Base-by-base conservation (phyloP, 2,329 filamentous ascomycete genomes). In the Camillea tinctor region DNA sequence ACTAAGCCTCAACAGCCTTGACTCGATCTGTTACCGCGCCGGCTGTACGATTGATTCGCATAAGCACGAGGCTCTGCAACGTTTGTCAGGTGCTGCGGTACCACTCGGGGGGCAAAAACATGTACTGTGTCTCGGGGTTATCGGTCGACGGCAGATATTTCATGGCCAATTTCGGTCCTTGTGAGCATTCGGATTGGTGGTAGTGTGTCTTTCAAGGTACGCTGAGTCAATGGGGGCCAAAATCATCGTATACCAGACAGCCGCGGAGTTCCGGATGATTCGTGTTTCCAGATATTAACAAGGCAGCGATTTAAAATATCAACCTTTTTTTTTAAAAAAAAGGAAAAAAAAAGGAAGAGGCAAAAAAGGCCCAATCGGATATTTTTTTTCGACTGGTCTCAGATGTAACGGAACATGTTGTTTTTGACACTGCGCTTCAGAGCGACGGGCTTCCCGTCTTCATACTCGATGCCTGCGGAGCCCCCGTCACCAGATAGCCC, bases 371-470 rank as follows among this genome's bases (percentile, higher is more conserved):
- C 48, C 48, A 50, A 9, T 40, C 9, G 36, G 36, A 26, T 26
- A 8, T 26, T 26, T 26, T 26, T 26, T 4, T 26, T n/a, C 26
- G 26, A 13, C 26, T 30, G n/a, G 49, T 19, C 13, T 68, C 52
- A 70, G 24, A 70, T 70, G 20, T 70, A 70, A 2, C 68, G 67
- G 24, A 70, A 70, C 68, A 70, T 70, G 24, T 70, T 70, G 56
- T 88, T 85, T 72, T 83, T 87, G 11, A 93, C 90, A 40, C 87
- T 83, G 54, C 89, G 79, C 75, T 92, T 93, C 82, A 93, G 88
- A 0, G 87, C 80, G 5, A 86, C 86, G 0, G 90, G 85, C 71
- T 88, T 83, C 0, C 91, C 91, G 66, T 91, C 83, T 72, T 93
- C 90, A 61, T 90, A 88, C 73, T 93, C 90, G 4, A 93, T 77